Evolutionary conservation across 1,284 basidiomycete genomes (phyloP).

Genomic region (Boletus coffeatus): DNA sequence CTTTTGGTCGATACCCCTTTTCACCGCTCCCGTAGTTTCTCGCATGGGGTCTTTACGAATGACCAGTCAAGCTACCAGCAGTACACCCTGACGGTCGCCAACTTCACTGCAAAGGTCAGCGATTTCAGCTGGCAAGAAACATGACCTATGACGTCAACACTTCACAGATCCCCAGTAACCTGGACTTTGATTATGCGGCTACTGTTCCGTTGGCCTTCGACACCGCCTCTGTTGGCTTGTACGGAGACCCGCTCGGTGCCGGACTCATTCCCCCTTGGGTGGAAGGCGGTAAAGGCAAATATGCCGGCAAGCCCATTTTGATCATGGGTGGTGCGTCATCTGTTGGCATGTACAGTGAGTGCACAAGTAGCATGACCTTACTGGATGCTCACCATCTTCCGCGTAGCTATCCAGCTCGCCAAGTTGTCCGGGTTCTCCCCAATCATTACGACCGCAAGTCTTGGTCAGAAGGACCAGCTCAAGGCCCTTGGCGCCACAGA

Average conservation of each 20-base stretch:
- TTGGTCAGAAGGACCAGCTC: constrained; percentile 37
- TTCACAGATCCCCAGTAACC: constrained; percentile 21
- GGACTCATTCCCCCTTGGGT: constrained; percentile 31
- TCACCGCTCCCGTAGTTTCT: constrained; percentile 8
- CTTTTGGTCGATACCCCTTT: not conserved
- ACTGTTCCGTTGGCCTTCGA: constrained; percentile 33
- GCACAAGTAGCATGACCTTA: not conserved
- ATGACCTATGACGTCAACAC: constrained; percentile 8
- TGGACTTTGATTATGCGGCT: constrained; percentile 31
- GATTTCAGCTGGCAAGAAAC: not conserved
- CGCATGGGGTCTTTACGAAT: constrained; percentile 20
- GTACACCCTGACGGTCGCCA: constrained; percentile 21
- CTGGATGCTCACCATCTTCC: not conserved
- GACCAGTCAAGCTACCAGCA: constrained; percentile 31
- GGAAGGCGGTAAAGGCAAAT: constrained; percentile 31
- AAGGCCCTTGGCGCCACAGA: constrained; percentile 50
- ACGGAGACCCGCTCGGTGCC: constrained; percentile 23
- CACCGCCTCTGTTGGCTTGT: constrained; percentile 35
- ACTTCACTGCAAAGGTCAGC: constrained; percentile 30
- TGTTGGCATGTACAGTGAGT: constrained; percentile 39
- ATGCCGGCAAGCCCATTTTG: constrained; percentile 34
- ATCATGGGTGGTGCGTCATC: constrained; percentile 41
- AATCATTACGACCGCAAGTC: constrained; percentile 49
- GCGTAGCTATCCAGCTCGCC: constrained; percentile 45
- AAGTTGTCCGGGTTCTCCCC: constrained; percentile 47